Evolutionary conservation across 768 basidiomycete species (phyloP), one percentile per base, ranked within the genome.

Genomic region (Daedaleopsis nitida): DNA sequence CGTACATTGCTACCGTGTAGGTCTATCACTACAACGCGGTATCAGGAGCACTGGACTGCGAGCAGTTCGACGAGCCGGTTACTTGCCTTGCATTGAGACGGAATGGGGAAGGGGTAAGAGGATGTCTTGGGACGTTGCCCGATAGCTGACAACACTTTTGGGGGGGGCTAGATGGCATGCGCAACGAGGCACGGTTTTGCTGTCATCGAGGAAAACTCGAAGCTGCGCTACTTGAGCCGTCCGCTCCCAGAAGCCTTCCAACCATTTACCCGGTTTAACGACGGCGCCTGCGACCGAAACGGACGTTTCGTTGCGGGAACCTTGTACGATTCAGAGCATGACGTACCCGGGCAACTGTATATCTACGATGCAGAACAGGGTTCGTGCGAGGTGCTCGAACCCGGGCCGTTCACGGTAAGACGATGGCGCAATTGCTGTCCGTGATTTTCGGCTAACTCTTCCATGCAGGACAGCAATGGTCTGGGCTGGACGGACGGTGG

Each of bases 221-320:
- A 66, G 19, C 67, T 85, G 24, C 73, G 72, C 38, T 84, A 87
- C 71, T 70, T 90, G 61, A 76, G 73, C 58, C 72, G 79, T 71
- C 86, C 88, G 13, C 67, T 89, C 8, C 73, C 79, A n/a, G 64
- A 70, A 11, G 69, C 75, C 23, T 75, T 82, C 39, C 65, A 67
- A 12, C 71, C 75, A 3, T 75, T 81, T 63, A 83, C 80, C 32
- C 80, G 88, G 45, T 87, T 89, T 75, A 88, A 90, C 73, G 88
- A 89, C 66, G 88, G 87, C 38, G 86, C 78, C 2, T 89, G 88
- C 68, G 87, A 88, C 66, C 79, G 74, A 59, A 74, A 79, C 65
- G 88, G 88, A 7, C 80, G 86, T 44, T 88, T 84, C 70, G 83
- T 88, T 65, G 84, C 86, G 23, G 88, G 87, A n/a, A 85, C 87